Percentiles rank a stretch among this genome's conserved stretches.
phyloP scores from a whole-genome alignment of 441 rosid genomes.

The Arabidopsis hybrid region DNA sequence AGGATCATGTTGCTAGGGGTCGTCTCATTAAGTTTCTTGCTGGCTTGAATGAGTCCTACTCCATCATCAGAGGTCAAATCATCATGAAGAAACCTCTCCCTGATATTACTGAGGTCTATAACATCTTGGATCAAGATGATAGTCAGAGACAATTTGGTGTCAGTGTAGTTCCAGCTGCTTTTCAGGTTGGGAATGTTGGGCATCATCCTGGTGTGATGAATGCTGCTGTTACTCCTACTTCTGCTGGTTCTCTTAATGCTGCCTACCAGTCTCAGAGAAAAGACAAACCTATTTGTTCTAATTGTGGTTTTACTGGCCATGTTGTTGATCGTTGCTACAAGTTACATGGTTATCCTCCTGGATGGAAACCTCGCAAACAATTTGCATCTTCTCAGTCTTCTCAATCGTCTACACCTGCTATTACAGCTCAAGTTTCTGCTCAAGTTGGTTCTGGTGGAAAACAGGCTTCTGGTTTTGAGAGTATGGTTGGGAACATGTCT shows the following conservation, averaged over 20 bases:
- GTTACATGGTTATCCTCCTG: neutral
- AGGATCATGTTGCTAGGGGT: neutral
- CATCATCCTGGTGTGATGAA: no score
- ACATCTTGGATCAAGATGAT: neutral
- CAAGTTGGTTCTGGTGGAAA: no score
- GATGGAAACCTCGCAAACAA: neutral
- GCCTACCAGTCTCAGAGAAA: neutral
- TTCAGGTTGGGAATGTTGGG: no score
- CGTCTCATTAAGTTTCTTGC: neutral
- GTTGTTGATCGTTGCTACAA: neutral
- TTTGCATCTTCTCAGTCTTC: no score
- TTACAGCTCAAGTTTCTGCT: no score
- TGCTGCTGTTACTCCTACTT: no score
- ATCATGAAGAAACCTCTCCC: neutral
- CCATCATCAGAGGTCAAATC: neutral
- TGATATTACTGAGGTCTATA: neutral
- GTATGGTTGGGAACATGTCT: no score
- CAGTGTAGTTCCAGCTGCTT: no score
- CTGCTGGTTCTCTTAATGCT: no score
- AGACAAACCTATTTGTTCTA: neutral
- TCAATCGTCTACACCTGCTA: no score
- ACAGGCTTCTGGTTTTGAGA: no score
- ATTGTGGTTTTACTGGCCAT: neutral
- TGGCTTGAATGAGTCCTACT: neutral
- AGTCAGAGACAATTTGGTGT: neutral